phyloP scores from a whole-genome alignment of 225 moss, liverwort and hornwort genomes.

The Polytrichum formosum region DNA sequence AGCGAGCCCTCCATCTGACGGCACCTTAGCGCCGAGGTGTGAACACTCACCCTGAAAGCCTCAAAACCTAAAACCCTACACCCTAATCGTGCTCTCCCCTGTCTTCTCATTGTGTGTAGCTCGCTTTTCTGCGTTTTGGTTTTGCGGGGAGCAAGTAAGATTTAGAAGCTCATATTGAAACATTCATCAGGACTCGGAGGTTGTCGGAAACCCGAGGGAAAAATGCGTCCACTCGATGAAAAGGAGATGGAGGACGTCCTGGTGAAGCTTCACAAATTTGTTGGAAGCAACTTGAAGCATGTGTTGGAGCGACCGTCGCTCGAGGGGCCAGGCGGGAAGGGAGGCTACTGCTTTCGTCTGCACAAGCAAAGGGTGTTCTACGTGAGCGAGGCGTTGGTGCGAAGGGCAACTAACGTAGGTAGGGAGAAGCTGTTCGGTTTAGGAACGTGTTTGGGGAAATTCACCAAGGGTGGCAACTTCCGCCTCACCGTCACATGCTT shows the following conservation, averaged over 20 bases:
- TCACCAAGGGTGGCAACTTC: constrained; percentile 81
- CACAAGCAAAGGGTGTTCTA: constrained; percentile 85
- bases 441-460: constrained; percentile 83
- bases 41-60: too few species aligned
- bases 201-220: neutral
- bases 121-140: too few species aligned
- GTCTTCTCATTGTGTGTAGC: too few species aligned
- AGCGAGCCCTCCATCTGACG: too few species aligned
- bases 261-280: constrained; percentile 87
- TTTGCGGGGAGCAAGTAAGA: too few species aligned
- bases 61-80: too few species aligned
- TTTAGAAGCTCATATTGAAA: too few species aligned
- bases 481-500: constrained; percentile 70
- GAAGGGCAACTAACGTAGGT: constrained; percentile 68
- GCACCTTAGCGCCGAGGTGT: too few species aligned
- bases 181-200: too few species aligned
- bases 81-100: too few species aligned
- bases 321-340: constrained; percentile 63
- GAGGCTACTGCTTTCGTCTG: constrained; percentile 72
- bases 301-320: constrained; percentile 64
- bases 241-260: constrained; percentile 73
- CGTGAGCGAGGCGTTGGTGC: constrained; percentile 69
- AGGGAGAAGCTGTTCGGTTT: constrained; percentile 71
- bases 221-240: constrained; percentile 84
- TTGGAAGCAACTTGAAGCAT: constrained; percentile 73